These are phyloP conservation scores for Platanthera guangdongensis DNA, from an alignment of 106 monocot species.

Conservation along the genomic window DNA sequence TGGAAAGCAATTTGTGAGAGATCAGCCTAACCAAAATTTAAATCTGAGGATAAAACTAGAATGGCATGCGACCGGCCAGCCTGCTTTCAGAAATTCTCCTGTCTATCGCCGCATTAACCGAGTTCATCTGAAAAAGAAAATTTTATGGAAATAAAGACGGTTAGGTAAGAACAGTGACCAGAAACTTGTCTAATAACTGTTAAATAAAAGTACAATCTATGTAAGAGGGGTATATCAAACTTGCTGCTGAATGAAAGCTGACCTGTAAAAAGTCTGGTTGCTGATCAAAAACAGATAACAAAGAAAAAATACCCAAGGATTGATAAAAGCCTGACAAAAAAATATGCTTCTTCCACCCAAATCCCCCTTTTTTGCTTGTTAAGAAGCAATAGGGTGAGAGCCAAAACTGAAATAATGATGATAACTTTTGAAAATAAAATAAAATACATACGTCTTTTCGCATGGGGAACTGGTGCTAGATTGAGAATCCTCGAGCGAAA, in stretches of 20 bases:
- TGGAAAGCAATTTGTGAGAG: too few relatives aligned
- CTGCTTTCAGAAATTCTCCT: conserved; percentile 86
- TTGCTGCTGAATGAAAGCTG: conserved; percentile 13
- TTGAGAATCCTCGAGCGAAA: conserved; percentile 39
- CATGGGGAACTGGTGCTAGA: conserved; percentile 35
- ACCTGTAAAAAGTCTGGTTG: conserved; percentile 14
- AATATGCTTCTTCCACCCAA: not conserved
- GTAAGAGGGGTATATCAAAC: conserved; percentile 3
- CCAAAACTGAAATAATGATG: conserved; percentile 14
- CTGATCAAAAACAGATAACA: conserved; percentile 15
- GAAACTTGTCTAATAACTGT: too few relatives aligned
- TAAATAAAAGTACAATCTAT: not conserved
- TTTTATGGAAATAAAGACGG: too few relatives aligned
- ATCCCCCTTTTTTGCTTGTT: conserved; percentile 1
- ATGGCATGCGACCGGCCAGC: conserved; percentile 81
- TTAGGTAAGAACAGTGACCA: too few relatives aligned
- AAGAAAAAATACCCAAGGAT: conserved; percentile 9
- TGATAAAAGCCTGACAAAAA: conserved; percentile 9
- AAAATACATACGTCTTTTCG: conserved; percentile 76
- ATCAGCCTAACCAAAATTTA: too few relatives aligned
- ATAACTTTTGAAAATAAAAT: conserved; percentile 22
- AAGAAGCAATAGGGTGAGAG: conserved; percentile 1
- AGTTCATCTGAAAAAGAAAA: conserved; percentile 70
- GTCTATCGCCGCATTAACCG: conserved; percentile 85
- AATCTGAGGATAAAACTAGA: conserved; percentile 16